These are phyloP conservation scores for Chalciporus piperatus DNA, from an alignment of 768 basidiomycete species.

Conservation along the genomic window DNA sequence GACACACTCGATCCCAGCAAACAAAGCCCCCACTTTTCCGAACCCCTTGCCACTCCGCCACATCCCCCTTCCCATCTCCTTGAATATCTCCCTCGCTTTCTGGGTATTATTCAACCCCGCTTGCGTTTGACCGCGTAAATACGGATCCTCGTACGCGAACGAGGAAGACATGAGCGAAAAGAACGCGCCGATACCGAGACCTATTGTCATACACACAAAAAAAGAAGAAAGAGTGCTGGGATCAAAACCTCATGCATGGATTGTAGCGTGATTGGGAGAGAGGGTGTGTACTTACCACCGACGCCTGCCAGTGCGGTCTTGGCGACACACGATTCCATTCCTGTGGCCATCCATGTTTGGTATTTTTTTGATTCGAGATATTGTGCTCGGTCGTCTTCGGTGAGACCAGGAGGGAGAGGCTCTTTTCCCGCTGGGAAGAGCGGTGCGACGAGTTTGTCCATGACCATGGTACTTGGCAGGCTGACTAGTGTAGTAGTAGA, in stretches of 20 bases:
- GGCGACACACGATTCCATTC: slow-evolving; percentile 82
- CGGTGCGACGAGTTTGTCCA: slow-evolving; percentile 51
- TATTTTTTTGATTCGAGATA: slow-evolving; percentile 72
- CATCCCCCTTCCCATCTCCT: slow-evolving; percentile 94
- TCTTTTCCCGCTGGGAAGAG: slow-evolving; percentile 84
- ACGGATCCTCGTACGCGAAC: slow-evolving; percentile 93
- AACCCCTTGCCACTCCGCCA: slow-evolving; percentile 88
- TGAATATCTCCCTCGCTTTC: slow-evolving; percentile 82
- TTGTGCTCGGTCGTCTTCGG: slow-evolving; percentile 73
- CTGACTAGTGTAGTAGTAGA: neutral
- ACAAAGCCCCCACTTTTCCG: slow-evolving; percentile 90
- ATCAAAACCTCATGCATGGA: slow-evolving; percentile 4
- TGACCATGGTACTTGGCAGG: neutral
- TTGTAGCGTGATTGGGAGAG: neutral
- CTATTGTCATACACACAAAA: slow-evolving; percentile 37
- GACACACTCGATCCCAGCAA: slow-evolving; percentile 93
- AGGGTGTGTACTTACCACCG: slow-evolving; percentile 58
- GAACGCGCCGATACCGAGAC: slow-evolving; percentile 90
- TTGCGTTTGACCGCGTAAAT: slow-evolving; percentile 63
- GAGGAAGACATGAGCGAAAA: slow-evolving; percentile 96
- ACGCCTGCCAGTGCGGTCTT: slow-evolving; percentile 82
- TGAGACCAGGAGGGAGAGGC: slow-evolving; percentile 79
- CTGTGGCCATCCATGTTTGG: slow-evolving; percentile 64
- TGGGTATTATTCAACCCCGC: slow-evolving; percentile 60
- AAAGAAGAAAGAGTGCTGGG: neutral